Conservation (phyloP, 768 basidiomycete genomes). For the Trametes villosa region DNA sequence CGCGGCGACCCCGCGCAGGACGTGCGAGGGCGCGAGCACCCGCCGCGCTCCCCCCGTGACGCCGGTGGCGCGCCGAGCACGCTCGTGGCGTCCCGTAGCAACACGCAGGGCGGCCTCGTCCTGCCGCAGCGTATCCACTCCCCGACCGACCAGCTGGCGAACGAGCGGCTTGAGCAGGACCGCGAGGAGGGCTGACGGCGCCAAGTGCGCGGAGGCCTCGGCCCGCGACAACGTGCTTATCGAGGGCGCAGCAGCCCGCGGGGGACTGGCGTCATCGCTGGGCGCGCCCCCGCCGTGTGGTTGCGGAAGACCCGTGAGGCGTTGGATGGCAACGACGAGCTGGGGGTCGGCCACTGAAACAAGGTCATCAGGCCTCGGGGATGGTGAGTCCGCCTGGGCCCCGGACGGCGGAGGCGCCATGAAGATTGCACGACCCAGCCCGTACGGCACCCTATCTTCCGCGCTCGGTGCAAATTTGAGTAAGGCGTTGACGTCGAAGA, state of each 20-base stretch:
- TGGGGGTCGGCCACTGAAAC: slow-evolving; percentile 34
- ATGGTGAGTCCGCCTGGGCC: neutral
- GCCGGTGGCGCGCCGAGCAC: slow-evolving; percentile 23
- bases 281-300: neutral
- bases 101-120: slow-evolving; percentile 35
- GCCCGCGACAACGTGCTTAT: too few relatives aligned
- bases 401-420: slow-evolving; percentile 4
- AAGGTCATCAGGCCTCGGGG: slow-evolving; percentile 24
- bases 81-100: slow-evolving; percentile 16
- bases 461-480: neutral
- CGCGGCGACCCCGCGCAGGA: slow-evolving; percentile 41
- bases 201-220: slow-evolving; percentile 33
- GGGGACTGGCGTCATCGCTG: too few relatives aligned
- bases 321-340: slow-evolving; percentile 30
- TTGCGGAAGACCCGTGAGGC: slow-evolving; percentile 9
- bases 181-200: slow-evolving; percentile 44
- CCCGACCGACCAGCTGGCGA: slow-evolving; percentile 39
- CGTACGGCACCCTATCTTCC: slow-evolving; percentile 10
- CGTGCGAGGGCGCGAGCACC: slow-evolving; percentile 44
- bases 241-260: too few relatives aligned
- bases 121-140: slow-evolving; percentile 36
- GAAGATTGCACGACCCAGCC: slow-evolving; percentile 17
- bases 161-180: slow-evolving; percentile 38
- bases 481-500: slow-evolving; percentile 21
- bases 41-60: slow-evolving; percentile 26